These are phyloP conservation scores for Aspergillus haitiensis DNA, from an alignment of 495 filamentous ascomycete genomes.

Conservation along the genomic window DNA sequence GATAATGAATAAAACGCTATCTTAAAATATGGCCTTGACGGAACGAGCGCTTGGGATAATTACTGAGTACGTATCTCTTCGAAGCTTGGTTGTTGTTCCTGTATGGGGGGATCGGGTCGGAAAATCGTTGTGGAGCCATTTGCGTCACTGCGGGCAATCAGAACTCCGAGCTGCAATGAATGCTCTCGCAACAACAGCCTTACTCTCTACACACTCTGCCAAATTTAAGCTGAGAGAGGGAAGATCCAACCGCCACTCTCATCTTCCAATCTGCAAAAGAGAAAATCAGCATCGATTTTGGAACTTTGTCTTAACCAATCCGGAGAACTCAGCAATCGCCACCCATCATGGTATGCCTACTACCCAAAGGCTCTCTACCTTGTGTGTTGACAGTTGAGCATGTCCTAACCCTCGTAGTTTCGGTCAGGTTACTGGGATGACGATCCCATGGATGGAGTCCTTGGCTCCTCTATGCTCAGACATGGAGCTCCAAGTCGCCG, in stretches of 20 bases:
- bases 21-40: neutral
- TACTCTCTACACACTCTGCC: neutral
- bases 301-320: neutral
- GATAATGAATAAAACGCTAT: neutral
- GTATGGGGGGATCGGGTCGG: slow-evolving; percentile 48
- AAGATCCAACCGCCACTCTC: neutral
- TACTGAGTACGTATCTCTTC: neutral
- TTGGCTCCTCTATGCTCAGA: slow-evolving; percentile 44
- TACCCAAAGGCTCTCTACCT: neutral
- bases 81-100: neutral
- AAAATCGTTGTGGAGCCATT: slow-evolving; percentile 47
- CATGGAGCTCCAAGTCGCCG: slow-evolving; percentile 54
- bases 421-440: slow-evolving; percentile 56
- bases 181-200: slow-evolving; percentile 6
- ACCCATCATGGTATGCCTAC: slow-evolving; percentile 31
- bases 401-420: slow-evolving; percentile 43
- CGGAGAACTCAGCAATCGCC: slow-evolving; percentile 4
- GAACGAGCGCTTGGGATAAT: neutral
- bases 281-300: neutral
- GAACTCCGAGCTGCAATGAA: slow-evolving; percentile 13
- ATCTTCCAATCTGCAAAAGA: neutral
- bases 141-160: slow-evolving; percentile 43
- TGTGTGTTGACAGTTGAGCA: slow-evolving; percentile 1
- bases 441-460: slow-evolving; percentile 56
- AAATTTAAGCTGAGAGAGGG: neutral